phyloP scores from a whole-genome alignment of 805 yeast species.

The Metschnikowia cerradonensis region DNA sequence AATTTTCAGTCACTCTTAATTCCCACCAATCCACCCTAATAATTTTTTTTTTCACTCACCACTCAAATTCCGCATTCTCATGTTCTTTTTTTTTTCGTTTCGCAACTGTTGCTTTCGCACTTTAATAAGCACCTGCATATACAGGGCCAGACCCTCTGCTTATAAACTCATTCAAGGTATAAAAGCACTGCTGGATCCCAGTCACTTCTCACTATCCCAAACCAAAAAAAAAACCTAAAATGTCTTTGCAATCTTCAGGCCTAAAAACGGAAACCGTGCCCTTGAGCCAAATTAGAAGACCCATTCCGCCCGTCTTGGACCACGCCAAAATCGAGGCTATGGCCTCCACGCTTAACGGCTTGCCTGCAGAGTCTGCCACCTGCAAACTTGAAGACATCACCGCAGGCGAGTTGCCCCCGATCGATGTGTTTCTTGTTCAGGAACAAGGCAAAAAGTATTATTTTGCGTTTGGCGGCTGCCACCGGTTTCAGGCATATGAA shows the following conservation, averaged over 20 bases:
- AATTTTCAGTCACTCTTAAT: no score
- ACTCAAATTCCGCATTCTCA: no score
- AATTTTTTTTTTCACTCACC: no score
- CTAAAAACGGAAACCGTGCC: slow-evolving; percentile 60
- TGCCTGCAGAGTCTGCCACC: slow-evolving; percentile 61
- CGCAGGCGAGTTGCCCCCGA: slow-evolving; percentile 73
- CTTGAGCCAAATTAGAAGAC: slow-evolving; percentile 63
- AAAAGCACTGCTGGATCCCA: no score
- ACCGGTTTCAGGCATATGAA: slow-evolving; percentile 84
- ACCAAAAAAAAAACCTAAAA: not conserved
- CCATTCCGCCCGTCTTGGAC: slow-evolving; percentile 83
- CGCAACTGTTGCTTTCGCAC: no score
- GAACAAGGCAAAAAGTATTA: slow-evolving; percentile 59
- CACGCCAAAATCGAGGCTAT: slow-evolving; percentile 69
- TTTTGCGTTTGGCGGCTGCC: slow-evolving; percentile 91
- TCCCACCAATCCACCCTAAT: no score
- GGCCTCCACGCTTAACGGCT: slow-evolving; percentile 66
- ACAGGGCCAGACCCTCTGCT: not conserved
- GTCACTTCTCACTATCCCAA: no score
- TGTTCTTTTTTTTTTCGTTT: not conserved
- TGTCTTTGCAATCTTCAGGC: slow-evolving; percentile 49
- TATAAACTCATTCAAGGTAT: not conserved
- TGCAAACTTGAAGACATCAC: slow-evolving; percentile 47
- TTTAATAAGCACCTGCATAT: no score
- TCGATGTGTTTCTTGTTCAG: slow-evolving; percentile 69